Evolutionary conservation across 805 yeast species (phyloP), one percentile per base, ranked within the genome.

Genomic region (Saturnispora sekii): DNA sequence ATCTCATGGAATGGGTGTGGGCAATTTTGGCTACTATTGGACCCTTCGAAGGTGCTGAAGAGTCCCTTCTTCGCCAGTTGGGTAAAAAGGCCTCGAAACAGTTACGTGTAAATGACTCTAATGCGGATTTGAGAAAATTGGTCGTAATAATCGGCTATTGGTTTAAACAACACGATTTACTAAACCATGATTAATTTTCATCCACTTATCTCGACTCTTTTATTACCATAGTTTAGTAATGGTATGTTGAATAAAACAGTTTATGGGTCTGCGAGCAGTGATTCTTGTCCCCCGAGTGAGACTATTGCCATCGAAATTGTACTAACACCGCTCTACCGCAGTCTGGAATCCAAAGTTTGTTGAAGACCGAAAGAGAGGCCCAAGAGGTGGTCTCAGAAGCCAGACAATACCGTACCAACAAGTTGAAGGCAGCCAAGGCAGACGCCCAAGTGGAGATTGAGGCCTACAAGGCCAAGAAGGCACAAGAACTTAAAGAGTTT

Each of bases 301-400:
- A 21, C 26, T 6, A 4, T 21, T 21, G 26, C 26, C 8, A 21
- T 21, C 26, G 26, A 5, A 21, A 21, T 5, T 10, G 6, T 18
- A 9, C n/a, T 29, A 32, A 10, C 42, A 29, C 15, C 14, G 15
- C 5, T n/a, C 14, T 41, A 5, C 16, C 34, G n/a, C 37, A 62
- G 65, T 61, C 73, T 45, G 87, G 86, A 55, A 80, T 81, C 58
- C 84, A 81, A 70, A 77, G 84, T 52, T 74, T 81, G 48, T 70
- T 81, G 50, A 42, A 84, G 73, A 95, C 97, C 51, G 98, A 93
- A 70, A 87, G 84, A 68, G 90, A 86, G 58, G 97, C 98, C n/a
- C 97, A 95, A 56, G 89, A 81, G 56, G 84, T 89, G 52, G 97
- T 93, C 50, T 75, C 89, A 58, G 83, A 84, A 62, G 97, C 98